Base-by-base conservation (phyloP, 164 flowering plant genomes). In the Tinospora cordifolia region DNA sequence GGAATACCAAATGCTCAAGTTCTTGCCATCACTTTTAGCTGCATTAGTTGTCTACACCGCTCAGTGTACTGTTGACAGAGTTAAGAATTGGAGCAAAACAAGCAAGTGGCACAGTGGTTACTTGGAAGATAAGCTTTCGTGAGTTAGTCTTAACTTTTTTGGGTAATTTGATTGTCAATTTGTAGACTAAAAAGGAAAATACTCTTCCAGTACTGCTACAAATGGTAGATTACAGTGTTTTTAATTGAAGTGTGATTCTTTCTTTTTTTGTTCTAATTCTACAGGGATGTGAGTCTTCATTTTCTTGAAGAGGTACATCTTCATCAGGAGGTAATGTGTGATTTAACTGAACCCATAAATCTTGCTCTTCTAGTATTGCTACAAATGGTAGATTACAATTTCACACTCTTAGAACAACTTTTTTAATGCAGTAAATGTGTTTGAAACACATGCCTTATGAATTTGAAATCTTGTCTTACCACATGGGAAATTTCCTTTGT, bases 11-110 rank as follows among this genome's bases (percentile, higher is more conserved):
- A 87, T 84, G 88, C 83, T 92, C 54, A 82, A 74, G 81, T 90
- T 83, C 80, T 83, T 85, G 36, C 96, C 98, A 17, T 92, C 98
- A 14, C 59, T 86, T 27, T 72, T 92, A 77, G 88, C 96, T 8
- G 89, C 91, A 22, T 90, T 91, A 40, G 92, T 94, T 22, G 67
- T 92, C 44, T 92, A 85, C 76, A 85, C 89, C 27, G 93, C 92
- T 65, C 88, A 86, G 68, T 83, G 86, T 58, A 79, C 87, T 30
- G 72, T 91, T 15, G 66, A 63, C 44, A 79, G 81, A 44, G 67
- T 71, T 22, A 85, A 66, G 62, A 76, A 79, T 30, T 87, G 92
- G 96, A 87, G 74, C 74, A 84, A 72, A 71, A 86, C 88, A 62
- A 71, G 79, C 26, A 81, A 84, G 64, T 75, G 83, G 83, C 79